Percentiles rank a stretch among this genome's conserved stretches.
phyloP scores from a whole-genome alignment of 2,329 filamentous ascomycete genomes.

The Aspergillus sp. region DNA sequence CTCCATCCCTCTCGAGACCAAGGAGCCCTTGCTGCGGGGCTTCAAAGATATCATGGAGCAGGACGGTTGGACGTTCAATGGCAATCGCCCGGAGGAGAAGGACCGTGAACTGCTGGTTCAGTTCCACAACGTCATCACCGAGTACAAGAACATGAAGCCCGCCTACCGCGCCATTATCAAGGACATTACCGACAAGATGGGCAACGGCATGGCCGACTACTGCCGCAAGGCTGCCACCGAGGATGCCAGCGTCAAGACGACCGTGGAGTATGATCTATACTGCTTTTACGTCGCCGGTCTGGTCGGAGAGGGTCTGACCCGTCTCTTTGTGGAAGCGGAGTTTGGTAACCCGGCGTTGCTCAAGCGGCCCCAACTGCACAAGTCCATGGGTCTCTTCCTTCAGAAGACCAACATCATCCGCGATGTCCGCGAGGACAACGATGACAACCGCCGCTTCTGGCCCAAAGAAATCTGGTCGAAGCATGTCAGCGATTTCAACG shows the following conservation, averaged over 20 bases:
- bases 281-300: conserved; percentile 98
- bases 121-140: conserved; percentile 81
- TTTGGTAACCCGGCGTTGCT: conserved; percentile 84
- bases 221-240: conserved; percentile 79
- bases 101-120: conserved; percentile 88
- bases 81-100: conserved; percentile 87
- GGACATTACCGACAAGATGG: conserved; percentile 93
- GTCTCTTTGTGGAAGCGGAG: conserved; percentile 81
- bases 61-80: conserved; percentile 87
- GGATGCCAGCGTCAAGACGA: conserved; percentile 73
- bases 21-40: conserved; percentile 79
- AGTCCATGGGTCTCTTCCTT: conserved; percentile 95
- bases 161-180: conserved; percentile 83
- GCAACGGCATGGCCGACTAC: conserved; percentile 98
- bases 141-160: conserved; percentile 85
- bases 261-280: conserved; percentile 92
- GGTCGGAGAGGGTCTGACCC: conserved; percentile 91
- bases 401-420: conserved; percentile 99
- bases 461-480: conserved; percentile 97
- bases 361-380: conserved; percentile 75
- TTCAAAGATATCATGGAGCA: conserved; percentile 77
- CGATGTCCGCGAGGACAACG: conserved; percentile 85
- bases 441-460: conserved; percentile 88
- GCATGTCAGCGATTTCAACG: conserved; percentile 84
- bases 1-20: conserved; percentile 76